Evolutionary conservation across 2,329 filamentous ascomycete genomes (phyloP), one percentile per base, ranked within the genome.

Genomic region (Cytospora piceicola): DNA sequence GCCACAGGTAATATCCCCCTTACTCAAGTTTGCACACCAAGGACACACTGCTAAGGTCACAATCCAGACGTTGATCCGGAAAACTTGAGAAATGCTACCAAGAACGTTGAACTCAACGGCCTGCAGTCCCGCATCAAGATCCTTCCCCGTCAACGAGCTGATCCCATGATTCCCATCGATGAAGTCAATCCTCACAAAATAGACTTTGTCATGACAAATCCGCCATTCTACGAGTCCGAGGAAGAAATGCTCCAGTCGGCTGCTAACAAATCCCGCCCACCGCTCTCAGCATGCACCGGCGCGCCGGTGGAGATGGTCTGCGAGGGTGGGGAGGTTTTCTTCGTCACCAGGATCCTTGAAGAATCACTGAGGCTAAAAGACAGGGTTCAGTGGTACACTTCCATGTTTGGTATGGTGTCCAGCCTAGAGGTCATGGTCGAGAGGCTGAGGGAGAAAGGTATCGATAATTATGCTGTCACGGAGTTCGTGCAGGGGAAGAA

Each of bases 161-260:
- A 84, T 42, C 71, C 79, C 0, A 78, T 97, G 1, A 82, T 98
- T 7, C 88, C 90, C 0, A 73, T 93, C 0, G 80, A 87, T 49
- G 81, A 81, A 0, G 73, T 88, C 0, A 77, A 75, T 27, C 74
- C 85, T 5, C 74, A 78, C 9, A 73, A 68, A 3, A 81, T 96
- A 53, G 89, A 94, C 74, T 97, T 98, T 75, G 88, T 87, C 66
- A 96, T 98, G 88, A 94, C 90, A 69, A 99, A 99, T 71, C 95
- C 95, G 0, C 95, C 95, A 0, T 99, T 99, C 78, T 98, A 97
- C 79, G 77, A 82, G n/a, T 93, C 91, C 0, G 79, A 84, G 3
- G 77, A 83, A 6, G 93, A 96, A 59, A 85, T 97, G 77, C 70
- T 83, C 3, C 78, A 80, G 4, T 90, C 89, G 1, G 90, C 91